phyloP scores from a whole-genome alignment of 495 filamentous ascomycete genomes.

The Talaromyces trachyspermus region DNA sequence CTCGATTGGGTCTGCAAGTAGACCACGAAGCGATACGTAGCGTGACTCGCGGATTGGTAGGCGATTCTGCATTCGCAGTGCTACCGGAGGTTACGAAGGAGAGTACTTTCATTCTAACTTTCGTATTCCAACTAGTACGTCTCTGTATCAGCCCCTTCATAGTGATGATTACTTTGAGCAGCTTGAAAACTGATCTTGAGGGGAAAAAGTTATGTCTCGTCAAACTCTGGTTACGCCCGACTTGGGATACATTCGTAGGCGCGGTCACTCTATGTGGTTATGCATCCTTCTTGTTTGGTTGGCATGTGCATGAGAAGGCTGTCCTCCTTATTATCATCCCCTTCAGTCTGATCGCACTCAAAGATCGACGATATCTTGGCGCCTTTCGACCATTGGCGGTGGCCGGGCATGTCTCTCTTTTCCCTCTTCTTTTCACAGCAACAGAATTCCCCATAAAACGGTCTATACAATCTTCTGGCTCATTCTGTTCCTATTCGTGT shows the following conservation, averaged over 20 bases:
- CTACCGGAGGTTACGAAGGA: conserved; percentile 78
- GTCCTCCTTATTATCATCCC: conserved; percentile 91
- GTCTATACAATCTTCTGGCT: conserved; percentile 93
- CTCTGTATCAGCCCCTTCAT: too few species aligned
- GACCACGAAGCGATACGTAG: conserved; percentile 71
- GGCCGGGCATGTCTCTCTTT: conserved; percentile 88
- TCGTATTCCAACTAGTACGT: conserved; percentile 72
- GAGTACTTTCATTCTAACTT: conserved; percentile 72
- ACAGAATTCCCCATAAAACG: conserved; percentile 90
- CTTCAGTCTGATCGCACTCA: conserved; percentile 88
- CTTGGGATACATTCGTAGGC: conserved; percentile 81
- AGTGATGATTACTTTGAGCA: too few species aligned
- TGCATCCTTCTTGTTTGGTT: conserved; percentile 93
- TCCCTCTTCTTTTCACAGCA: conserved; percentile 86
- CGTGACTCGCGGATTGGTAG: conserved; percentile 86
- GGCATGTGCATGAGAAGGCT: conserved; percentile 98
- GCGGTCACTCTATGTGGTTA: conserved; percentile 93
- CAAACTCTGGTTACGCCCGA: conserved; percentile 74
- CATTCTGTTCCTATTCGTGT: conserved; percentile 72
- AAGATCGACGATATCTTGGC: conserved; percentile 82
- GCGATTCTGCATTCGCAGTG: conserved; percentile 91
- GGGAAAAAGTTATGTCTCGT: conserved; percentile 54
- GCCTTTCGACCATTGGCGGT: conserved; percentile 91
- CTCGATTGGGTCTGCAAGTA: conserved; percentile 64
- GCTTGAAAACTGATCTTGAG: conserved; percentile 12